These are phyloP conservation scores for Auriscalpium orientale DNA, from an alignment of 768 basidiomycete genomes.

Conservation along the genomic window DNA sequence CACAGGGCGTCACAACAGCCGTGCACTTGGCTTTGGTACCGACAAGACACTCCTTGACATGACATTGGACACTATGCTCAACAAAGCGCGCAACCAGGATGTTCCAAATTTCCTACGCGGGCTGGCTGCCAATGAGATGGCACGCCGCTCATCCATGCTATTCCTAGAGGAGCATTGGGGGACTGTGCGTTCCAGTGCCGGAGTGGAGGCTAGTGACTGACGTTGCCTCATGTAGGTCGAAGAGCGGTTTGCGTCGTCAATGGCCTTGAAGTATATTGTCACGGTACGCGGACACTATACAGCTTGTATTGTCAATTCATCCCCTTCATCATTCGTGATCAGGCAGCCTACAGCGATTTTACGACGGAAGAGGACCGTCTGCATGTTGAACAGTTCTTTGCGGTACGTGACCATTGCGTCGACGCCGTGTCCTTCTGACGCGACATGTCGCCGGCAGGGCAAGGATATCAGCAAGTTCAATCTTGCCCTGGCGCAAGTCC, in stretches of 20 bases:
- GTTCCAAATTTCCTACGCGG: conserved; percentile 56
- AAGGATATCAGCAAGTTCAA: conserved; percentile 13
- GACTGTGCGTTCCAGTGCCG: conserved; percentile 32
- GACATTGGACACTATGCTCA: conserved; percentile 54
- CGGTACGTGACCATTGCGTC: background rate
- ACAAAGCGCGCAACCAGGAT: conserved; percentile 52
- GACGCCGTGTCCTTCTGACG: background rate
- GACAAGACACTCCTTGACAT: conserved; percentile 50
- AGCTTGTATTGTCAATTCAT: background rate
- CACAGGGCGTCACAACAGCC: conserved; percentile 29
- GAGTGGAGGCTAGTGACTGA: background rate
- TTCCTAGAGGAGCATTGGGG: conserved; percentile 71
- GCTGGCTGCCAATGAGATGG: conserved; percentile 44
- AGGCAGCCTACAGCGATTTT: background rate
- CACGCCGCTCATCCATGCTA: conserved; percentile 44
- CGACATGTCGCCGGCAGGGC: background rate
- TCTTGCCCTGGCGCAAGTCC: conserved; percentile 9
- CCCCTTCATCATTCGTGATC: background rate
- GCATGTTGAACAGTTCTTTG: conserved; percentile 12
- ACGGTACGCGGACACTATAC: background rate
- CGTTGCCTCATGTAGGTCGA: background rate
- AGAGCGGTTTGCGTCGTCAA: background rate
- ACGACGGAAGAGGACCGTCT: background rate
- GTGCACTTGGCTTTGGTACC: conserved; percentile 54
- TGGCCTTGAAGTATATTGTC: background rate